Percentiles rank a stretch among this genome's conserved stretches.
phyloP scores from a whole-genome alignment of 2,329 filamentous ascomycete genomes.

The Stagonosporopsis cucurbitacearum region DNA sequence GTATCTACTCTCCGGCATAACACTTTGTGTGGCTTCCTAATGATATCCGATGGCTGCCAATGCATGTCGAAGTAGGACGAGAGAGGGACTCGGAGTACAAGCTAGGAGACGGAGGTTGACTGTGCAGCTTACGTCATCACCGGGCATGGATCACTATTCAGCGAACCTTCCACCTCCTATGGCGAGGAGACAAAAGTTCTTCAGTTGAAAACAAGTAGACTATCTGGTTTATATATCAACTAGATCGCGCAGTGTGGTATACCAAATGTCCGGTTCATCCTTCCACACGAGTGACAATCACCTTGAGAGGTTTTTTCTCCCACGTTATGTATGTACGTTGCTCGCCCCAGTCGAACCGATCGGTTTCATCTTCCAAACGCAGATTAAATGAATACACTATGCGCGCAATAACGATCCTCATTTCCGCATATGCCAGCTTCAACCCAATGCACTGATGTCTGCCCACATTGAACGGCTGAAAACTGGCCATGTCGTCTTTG shows the following conservation, averaged over 20 bases:
- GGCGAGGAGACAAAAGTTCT: too few relatives aligned
- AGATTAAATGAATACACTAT: slow-evolving; percentile 51
- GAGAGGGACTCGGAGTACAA: too few relatives aligned
- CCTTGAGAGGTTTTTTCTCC: slow-evolving; percentile 25
- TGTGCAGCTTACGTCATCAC: too few relatives aligned
- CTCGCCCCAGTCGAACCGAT: slow-evolving; percentile 31
- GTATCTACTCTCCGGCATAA: too few relatives aligned
- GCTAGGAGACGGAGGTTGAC: too few relatives aligned
- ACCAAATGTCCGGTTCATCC: not conserved
- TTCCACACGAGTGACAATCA: not conserved
- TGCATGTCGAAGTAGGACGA: too few relatives aligned
- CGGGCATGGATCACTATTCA: too few relatives aligned
- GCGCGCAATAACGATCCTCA: slow-evolving; percentile 49
- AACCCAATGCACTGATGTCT: slow-evolving; percentile 38
- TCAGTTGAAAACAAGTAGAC: too few relatives aligned
- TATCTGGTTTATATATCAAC: too few relatives aligned
- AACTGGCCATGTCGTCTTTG: slow-evolving; percentile 30
- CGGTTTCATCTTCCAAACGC: slow-evolving; percentile 9
- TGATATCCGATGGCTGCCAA: too few relatives aligned
- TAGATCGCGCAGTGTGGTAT: too few relatives aligned
- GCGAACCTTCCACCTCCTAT: too few relatives aligned
- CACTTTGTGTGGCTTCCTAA: not conserved
- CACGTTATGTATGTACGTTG: slow-evolving; percentile 35
- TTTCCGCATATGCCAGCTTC: slow-evolving; percentile 40
- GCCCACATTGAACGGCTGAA: slow-evolving; percentile 39